phyloP scores from a whole-genome alignment of 2,329 filamentous ascomycete species.

The Phoma sp. region DNA sequence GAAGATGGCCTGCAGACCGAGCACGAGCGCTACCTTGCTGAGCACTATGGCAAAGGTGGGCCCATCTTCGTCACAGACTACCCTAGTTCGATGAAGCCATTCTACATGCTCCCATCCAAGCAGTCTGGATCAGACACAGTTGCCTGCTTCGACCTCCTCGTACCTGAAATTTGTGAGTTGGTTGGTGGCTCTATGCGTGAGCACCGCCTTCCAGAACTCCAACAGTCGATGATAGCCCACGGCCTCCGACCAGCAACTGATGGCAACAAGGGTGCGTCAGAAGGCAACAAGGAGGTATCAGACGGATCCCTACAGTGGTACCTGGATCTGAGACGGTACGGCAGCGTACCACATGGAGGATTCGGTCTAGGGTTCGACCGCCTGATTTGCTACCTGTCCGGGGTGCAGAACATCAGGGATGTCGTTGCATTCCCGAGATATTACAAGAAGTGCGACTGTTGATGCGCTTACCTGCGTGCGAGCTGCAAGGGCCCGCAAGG shows the following conservation, averaged over 20 bases:
- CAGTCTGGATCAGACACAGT: conserved; percentile 57
- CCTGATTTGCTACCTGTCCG: conserved; percentile 81
- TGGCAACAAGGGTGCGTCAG: conserved; percentile 24
- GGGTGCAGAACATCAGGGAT: conserved; percentile 83
- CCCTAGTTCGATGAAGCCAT: conserved; percentile 87
- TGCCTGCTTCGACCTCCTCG: conserved; percentile 88
- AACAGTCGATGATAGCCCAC: conserved; percentile 73
- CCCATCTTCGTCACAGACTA: conserved; percentile 95
- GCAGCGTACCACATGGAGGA: conserved; percentile 89
- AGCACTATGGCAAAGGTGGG: conserved; percentile 65
- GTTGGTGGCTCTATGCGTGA: conserved; percentile 91
- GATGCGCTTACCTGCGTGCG: conserved; percentile 21
- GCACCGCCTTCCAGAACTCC: conserved; percentile 72
- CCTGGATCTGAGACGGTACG: conserved; percentile 84
- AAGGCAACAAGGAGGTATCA: conserved; percentile 29
- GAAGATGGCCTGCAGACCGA: conserved; percentile 82
- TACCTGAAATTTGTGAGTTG: conserved; percentile 85
- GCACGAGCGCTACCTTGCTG: conserved; percentile 88
- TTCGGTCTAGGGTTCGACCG: conserved; percentile 92
- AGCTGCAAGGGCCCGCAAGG: conserved; percentile 4
- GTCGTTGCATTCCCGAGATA: conserved; percentile 85
- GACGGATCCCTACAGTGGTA: conserved; percentile 75
- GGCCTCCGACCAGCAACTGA: conserved; percentile 60
- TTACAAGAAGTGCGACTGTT: conserved; percentile 63
- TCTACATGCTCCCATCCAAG: conserved; percentile 75